These are phyloP conservation scores for Thielaviopsis euricoi DNA, from an alignment of 2,329 filamentous ascomycete species.

Conservation along the genomic window DNA sequence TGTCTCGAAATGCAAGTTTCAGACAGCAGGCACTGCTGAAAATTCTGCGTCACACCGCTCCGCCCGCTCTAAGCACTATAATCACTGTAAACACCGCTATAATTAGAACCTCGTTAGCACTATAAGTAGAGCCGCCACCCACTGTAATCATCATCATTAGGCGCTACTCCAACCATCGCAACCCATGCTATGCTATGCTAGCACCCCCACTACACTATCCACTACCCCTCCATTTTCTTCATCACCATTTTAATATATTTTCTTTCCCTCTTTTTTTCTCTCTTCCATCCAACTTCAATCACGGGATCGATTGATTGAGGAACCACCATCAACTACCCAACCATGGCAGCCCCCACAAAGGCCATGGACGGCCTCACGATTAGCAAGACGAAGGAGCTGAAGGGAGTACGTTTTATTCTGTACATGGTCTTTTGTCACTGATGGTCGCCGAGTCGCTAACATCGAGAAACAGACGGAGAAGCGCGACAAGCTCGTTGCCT, in stretches of 20 bases:
- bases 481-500: slow-evolving; percentile 61
- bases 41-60: neutral
- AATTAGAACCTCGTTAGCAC: neutral
- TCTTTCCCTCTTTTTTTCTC: neutral
- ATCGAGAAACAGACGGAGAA: slow-evolving; percentile 53
- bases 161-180: too few relatives aligned
- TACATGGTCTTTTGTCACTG: neutral
- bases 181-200: too few relatives aligned
- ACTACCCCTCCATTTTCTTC: neutral
- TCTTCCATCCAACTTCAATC: neutral
- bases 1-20: neutral
- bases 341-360: slow-evolving; percentile 17
- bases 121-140: neutral
- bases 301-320: neutral
- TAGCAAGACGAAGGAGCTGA: slow-evolving; percentile 45
- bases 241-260: neutral
- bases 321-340: neutral
- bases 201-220: too few relatives aligned
- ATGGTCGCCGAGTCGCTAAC: neutral
- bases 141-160: too few relatives aligned
- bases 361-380: slow-evolving; percentile 34
- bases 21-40: neutral
- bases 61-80: neutral
- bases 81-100: neutral
- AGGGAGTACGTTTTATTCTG: slow-evolving; percentile 28